Conservation (phyloP, 192 early-diverging fungal species). For the Geranomyces variabilis region DNA sequence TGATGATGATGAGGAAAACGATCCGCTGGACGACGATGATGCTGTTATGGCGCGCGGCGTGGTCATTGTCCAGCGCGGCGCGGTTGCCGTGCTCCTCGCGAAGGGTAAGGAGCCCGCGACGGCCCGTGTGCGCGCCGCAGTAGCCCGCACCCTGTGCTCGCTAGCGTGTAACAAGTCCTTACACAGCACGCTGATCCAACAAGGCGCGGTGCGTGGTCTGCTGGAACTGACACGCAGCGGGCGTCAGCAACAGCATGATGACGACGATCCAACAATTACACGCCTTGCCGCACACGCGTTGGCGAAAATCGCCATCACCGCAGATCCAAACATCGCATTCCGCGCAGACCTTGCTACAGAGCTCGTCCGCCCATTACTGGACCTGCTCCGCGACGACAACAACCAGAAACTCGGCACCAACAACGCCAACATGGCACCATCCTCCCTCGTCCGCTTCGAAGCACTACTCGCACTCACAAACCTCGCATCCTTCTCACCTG, state of each 20-base stretch:
- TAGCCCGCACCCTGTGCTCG: conserved; percentile 70
- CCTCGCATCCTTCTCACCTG: conserved; percentile 68
- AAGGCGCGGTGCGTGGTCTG: conserved; percentile 72
- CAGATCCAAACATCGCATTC: conserved; percentile 88
- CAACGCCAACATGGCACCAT: neutral
- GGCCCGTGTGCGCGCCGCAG: conserved; percentile 6
- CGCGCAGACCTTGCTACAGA: conserved; percentile 64
- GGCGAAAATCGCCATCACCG: conserved; percentile 91
- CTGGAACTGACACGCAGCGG: conserved; percentile 52
- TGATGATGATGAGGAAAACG: conserved; percentile 26
- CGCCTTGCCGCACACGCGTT: conserved; percentile 74
- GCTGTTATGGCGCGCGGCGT: conserved; percentile 62
- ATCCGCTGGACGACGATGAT: conserved; percentile 56
- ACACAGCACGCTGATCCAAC: conserved; percentile 82
- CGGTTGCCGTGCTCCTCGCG: conserved; percentile 56
- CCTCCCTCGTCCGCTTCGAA: conserved; percentile 77
- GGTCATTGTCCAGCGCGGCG: conserved; percentile 61
- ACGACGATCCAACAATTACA: neutral
- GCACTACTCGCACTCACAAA: conserved; percentile 93
- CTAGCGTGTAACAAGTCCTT: conserved; percentile 69
- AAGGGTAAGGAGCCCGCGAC: conserved; percentile 45
- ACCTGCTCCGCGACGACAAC: conserved; percentile 58
- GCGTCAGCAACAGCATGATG: neutral
- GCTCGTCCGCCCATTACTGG: conserved; percentile 72
- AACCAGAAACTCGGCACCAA: conserved; percentile 31